Evolutionary conservation across 2,329 filamentous ascomycete species (phyloP), one percentile per base, ranked within the genome.

Genomic region (Phialophora chinensis): DNA sequence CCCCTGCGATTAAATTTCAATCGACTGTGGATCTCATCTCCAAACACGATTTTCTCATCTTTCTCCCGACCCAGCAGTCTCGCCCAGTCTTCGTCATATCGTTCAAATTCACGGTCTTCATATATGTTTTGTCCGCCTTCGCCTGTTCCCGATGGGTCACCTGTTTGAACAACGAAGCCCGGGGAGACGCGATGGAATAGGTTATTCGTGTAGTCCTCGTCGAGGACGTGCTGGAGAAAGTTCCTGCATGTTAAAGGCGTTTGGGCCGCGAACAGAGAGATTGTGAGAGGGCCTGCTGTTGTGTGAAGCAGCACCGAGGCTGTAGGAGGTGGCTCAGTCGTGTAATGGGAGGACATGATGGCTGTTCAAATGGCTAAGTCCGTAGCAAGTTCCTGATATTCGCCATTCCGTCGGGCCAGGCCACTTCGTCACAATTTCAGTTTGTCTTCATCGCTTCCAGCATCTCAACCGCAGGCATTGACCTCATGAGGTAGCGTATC

Each of bases 231-330:
- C 78, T 99, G 95, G 44, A 99, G 86, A 79, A 99, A 99, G 82
- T 97, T 98, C 73, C 94, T 92, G 76, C 90, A 93, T 29, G 95
- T 91, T 69, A 97, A 84, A 8, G 95, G 95, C 0, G 92, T 91
- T 79, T 99, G 95, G 76, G 95, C 95, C 20, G 93, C 93, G 83
- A 97, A 99, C 65, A 99, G 88, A 79, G 97, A 92, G 79, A 99
- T 86, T 44, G 91, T 89, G 65, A 99, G 86, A 75, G 97, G 93
- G 78, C 95, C 95, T 54, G 90, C 84, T 6, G 92, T 96, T 10
- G 95, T 99, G 79, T 96, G 90, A 50, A 99, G 85, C 72, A 97
- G 89, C 64, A 91, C 92, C 17, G 95, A 97, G 25, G 91, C 95
- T 65, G 94, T 97, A 54, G 95, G 92, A 75, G 94, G 92, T 60